Base-by-base conservation (phyloP, 192 early-diverging fungal species). In the Phycomyces blakesleeanus region DNA sequence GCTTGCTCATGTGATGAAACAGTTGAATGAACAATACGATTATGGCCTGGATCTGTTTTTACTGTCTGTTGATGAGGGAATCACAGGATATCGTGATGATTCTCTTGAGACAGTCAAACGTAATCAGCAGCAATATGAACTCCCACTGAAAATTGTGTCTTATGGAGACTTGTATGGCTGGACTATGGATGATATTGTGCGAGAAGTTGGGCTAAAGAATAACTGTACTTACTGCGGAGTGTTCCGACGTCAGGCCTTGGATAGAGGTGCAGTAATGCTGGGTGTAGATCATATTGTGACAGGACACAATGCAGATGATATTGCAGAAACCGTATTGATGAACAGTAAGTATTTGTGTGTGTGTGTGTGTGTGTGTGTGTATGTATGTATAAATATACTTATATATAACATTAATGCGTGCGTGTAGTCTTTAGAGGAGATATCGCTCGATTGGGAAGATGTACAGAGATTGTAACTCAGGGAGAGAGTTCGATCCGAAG, bases 221-320 rank as follows among this genome's bases (percentile, higher is more conserved):
- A 99, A 99, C 75, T 99, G 97, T 76, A 99, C 97, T 14, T 99
- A 97, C 69, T 99, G 97, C 68, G 97, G 97, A 50, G 97, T 99
- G 41, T 97, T 99, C 70, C 86, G 97, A 52, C 83, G 97, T 21
- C 97, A 98, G 74, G 97, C 97, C 41, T 78, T 99, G 53, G 97
- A 99, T 61, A 81, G 97, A 49, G 97, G 97, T 40, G 92, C 95
- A 1, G 83, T 89, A 49, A 82, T 95, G 84, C 79, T 99, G 22
- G 80, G 87, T 26, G 91, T 94, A 1, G 89, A 96, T 73, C 97
- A 98, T 66, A 95, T 98, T 69, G 93, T 98, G 16, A 98, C 97
- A 1, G 97, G 97, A 39, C 97, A 98, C 59, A 98, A 98, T 70
- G 97, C 97, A 11, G 97, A 98, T 74, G 97, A 98, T 73, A 92